Percentiles rank a stretch among this genome's conserved stretches.
Conservation (phyloP, 2,329 filamentous ascomycete species). For the Neofusicoccum parvum region DNA sequence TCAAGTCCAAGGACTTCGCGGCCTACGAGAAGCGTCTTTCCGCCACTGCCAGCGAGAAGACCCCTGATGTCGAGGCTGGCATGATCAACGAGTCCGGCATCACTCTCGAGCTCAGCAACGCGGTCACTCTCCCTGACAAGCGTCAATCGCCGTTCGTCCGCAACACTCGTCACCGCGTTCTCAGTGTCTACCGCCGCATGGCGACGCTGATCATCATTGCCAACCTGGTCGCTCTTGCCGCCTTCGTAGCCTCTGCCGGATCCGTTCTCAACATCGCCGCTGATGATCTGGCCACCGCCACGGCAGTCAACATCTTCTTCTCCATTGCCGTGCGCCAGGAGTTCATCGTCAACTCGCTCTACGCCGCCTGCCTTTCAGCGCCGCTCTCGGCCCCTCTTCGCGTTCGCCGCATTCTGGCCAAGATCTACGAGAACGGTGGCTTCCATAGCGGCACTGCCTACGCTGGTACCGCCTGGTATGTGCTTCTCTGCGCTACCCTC, state of each 20-base stretch:
- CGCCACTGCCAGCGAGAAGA: neutral
- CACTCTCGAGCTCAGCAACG: neutral
- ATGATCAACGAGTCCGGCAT: neutral
- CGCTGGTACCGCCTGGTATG: conserved; percentile 45
- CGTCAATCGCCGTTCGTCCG: conserved; percentile 25
- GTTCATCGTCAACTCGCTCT: conserved; percentile 35
- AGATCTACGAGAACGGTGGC: conserved; percentile 37
- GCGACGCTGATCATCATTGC: conserved; percentile 45
- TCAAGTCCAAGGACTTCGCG: conserved; percentile 8
- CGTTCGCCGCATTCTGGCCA: conserved; percentile 29
- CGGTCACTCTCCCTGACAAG: conserved; percentile 20
- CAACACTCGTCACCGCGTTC: conserved; percentile 20
- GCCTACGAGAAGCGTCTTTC: conserved; percentile 14
- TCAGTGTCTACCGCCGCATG: conserved; percentile 43
- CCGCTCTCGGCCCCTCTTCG: conserved; percentile 32
- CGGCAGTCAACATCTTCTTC: conserved; percentile 37
- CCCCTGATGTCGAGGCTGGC: neutral
- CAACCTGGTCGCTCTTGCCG: conserved; percentile 37
- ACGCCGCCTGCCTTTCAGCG: conserved; percentile 34
- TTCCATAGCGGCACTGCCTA: conserved; percentile 38
- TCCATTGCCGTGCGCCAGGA: conserved; percentile 37
- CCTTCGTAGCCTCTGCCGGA: conserved; percentile 21
- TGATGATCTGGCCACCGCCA: conserved; percentile 30
- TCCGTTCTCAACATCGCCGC: conserved; percentile 23
- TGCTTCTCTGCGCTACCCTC: conserved; percentile 40